phyloP scores from a whole-genome alignment of 208 protist genomes.

The Acanthamoeba lenticulata region DNA sequence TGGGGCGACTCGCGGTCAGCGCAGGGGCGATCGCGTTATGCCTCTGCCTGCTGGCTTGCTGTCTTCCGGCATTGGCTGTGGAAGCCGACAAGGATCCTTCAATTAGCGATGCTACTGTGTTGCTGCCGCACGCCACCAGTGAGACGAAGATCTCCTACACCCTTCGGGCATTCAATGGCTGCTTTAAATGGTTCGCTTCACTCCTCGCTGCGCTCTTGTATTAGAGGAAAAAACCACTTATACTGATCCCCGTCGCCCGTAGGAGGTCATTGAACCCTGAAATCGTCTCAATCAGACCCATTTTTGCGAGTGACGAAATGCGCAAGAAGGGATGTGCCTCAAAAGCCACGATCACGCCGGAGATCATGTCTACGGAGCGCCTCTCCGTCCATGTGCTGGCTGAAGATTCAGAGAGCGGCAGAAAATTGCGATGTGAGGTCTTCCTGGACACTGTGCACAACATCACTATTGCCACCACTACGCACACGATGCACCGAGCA shows the following conservation, averaged over 20 bases:
- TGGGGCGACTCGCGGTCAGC: background rate
- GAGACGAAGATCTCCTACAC: slow-evolving; percentile 46
- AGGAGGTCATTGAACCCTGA: slow-evolving; percentile 62
- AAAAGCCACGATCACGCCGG: slow-evolving; percentile 1
- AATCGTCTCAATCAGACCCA: slow-evolving; percentile 46
- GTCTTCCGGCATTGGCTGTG: background rate
- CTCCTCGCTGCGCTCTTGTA: background rate
- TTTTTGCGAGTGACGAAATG: slow-evolving; percentile 34
- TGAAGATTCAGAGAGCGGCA: slow-evolving; percentile 39
- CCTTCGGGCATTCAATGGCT: slow-evolving; percentile 51
- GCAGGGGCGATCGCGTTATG: background rate
- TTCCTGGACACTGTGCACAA: slow-evolving; percentile 62
- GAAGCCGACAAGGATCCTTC: slow-evolving; percentile 31
- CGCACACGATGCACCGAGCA: slow-evolving; percentile 59
- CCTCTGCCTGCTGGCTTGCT: slow-evolving; percentile 31
- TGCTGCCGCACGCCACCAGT: slow-evolving; percentile 49
- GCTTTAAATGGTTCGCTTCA: slow-evolving; percentile 60
- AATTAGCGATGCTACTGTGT: slow-evolving; percentile 53
- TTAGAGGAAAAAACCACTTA: too few species aligned
- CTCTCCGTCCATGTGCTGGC: slow-evolving; percentile 41
- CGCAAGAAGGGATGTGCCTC: background rate
- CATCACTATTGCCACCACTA: slow-evolving; percentile 52
- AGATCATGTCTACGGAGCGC: slow-evolving; percentile 66
- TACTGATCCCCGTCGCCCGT: too few species aligned
- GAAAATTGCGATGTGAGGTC: slow-evolving; percentile 51